phyloP scores from a whole-genome alignment of 352 stramenopile species.

The Phytophthora agathidicida region DNA sequence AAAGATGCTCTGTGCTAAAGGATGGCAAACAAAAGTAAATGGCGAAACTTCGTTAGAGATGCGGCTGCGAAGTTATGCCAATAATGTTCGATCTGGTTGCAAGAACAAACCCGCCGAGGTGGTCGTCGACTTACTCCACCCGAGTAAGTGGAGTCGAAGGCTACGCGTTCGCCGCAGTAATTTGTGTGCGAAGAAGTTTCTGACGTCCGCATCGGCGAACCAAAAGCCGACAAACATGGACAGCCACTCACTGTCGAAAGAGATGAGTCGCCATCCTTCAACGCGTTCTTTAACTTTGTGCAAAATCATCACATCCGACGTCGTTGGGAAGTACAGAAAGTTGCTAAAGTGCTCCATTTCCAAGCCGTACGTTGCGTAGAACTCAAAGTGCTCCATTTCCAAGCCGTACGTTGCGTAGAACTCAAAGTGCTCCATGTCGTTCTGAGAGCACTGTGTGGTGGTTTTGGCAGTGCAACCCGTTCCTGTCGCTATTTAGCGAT shows the following conservation, averaged over 20 bases:
- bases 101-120: too few relatives aligned
- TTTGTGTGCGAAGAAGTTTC: too few relatives aligned
- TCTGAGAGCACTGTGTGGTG: slow-evolving; percentile 74
- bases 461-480: slow-evolving; percentile 61
- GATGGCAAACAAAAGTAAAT: too few relatives aligned
- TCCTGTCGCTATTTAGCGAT: slow-evolving; percentile 72
- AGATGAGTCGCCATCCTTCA: slow-evolving; percentile 45
- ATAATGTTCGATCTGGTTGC: too few relatives aligned
- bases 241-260: slow-evolving; percentile 64
- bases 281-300: slow-evolving; percentile 39
- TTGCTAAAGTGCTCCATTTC: slow-evolving; percentile 64
- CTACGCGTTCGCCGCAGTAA: too few relatives aligned
- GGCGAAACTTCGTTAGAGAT: too few relatives aligned
- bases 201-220: slow-evolving; percentile 72
- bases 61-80: too few relatives aligned
- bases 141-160: too few relatives aligned
- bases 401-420: slow-evolving; percentile 58
- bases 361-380: slow-evolving; percentile 56
- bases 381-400: slow-evolving; percentile 57
- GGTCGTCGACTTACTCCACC: too few relatives aligned
- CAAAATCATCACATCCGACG: slow-evolving; percentile 56
- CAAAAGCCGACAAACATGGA: slow-evolving; percentile 62
- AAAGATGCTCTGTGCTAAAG: too few relatives aligned
- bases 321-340: slow-evolving; percentile 60
- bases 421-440: slow-evolving; percentile 63